phyloP scores from a whole-genome alignment of 2,329 filamentous ascomycete genomes.

The Fusarium veterinarium region DNA sequence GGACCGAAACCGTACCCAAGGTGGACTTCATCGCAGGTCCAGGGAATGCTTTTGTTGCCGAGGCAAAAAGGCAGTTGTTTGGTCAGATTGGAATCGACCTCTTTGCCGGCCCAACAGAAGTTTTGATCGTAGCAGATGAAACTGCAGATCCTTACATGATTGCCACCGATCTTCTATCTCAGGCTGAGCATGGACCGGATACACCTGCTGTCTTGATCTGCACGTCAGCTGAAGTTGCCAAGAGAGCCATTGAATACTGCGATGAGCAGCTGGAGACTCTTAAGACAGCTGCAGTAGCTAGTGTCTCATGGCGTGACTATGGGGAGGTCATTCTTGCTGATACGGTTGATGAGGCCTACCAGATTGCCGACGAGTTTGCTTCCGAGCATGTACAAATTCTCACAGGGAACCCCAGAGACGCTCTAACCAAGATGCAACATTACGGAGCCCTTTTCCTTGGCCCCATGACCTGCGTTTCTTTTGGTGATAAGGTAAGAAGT shows the following conservation, averaged over 20 bases:
- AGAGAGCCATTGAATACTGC: neutral
- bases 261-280: neutral
- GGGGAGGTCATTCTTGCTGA: neutral
- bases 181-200: constrained; percentile 3
- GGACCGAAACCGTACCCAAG: neutral
- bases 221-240: neutral
- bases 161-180: neutral
- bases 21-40: neutral
- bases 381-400: constrained; percentile 1
- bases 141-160: neutral
- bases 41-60: neutral
- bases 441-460: neutral
- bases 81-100: neutral
- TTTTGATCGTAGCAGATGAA: neutral
- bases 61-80: neutral
- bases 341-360: neutral
- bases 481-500: neutral
- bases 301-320: neutral
- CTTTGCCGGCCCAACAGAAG: neutral
- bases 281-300: neutral
- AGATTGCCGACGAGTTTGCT: neutral
- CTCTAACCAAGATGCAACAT: neutral
- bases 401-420: neutral
- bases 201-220: neutral
- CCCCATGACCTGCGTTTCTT: neutral